These are phyloP conservation scores for Dryas alaskensis DNA, from an alignment of 306 rosid species.

Conservation along the genomic window DNA sequence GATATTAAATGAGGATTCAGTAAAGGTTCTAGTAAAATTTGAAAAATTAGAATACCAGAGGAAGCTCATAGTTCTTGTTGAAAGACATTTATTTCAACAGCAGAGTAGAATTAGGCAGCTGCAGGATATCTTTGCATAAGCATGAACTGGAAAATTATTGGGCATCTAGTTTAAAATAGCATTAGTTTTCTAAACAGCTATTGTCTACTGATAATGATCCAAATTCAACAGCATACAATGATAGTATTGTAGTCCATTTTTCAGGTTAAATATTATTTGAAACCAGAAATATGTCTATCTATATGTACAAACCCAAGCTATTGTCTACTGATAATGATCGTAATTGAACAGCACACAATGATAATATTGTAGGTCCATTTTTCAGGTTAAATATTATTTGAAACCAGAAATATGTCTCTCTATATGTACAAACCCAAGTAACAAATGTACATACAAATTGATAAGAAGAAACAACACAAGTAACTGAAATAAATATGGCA, in stretches of 20 bases:
- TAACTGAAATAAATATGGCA: conserved; percentile 1
- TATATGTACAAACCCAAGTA: neutral
- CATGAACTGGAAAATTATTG: neutral
- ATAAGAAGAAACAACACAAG: conserved; percentile 1
- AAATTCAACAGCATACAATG: neutral
- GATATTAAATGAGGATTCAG: neutral
- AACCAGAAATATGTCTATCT: conserved; percentile 6
- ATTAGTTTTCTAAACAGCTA: neutral
- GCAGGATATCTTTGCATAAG: neutral
- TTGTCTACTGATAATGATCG: neutral
- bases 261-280: neutral
- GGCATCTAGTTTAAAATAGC: neutral
- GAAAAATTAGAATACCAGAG: neutral
- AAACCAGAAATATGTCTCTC: conserved; percentile 5
- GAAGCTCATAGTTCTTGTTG: neutral
- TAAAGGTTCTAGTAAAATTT: neutral
- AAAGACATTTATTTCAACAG: neutral
- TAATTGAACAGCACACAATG: neutral
- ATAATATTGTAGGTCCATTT: neutral
- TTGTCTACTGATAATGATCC: neutral
- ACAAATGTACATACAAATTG: neutral
- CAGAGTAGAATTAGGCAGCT: neutral
- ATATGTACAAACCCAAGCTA: neutral
- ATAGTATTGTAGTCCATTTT: neutral
- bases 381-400: neutral